phyloP scores from a whole-genome alignment of 2,329 filamentous ascomycete species.

The Colletotrichum sp. region DNA sequence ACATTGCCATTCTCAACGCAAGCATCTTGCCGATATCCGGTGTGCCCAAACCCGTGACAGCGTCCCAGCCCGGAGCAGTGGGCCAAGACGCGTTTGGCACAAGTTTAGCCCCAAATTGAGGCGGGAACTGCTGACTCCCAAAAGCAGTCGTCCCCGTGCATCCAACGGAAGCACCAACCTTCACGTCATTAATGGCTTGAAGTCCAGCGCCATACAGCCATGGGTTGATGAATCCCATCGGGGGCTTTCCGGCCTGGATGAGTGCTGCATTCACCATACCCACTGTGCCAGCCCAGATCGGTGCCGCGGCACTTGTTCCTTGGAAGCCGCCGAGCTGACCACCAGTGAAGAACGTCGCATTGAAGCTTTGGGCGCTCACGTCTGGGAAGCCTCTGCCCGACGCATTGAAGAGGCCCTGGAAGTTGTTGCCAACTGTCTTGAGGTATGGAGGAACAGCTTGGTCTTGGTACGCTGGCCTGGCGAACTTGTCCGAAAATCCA shows the following conservation, averaged over 20 bases:
- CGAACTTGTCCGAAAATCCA: slow-evolving; percentile 54
- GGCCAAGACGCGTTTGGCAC: slow-evolving; percentile 32
- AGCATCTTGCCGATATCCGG: slow-evolving; percentile 44
- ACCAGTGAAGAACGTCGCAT: slow-evolving; percentile 29
- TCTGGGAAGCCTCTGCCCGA: slow-evolving; percentile 66
- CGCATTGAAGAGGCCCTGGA: slow-evolving; percentile 49
- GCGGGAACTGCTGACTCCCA: slow-evolving; percentile 3
- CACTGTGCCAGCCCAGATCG: slow-evolving; percentile 67
- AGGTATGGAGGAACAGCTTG: slow-evolving; percentile 50
- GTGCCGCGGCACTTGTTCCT: slow-evolving; percentile 57
- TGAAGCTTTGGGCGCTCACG: slow-evolving; percentile 49
- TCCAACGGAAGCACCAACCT: slow-evolving; percentile 34
- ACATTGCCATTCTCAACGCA: slow-evolving; percentile 4
- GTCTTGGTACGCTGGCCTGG: slow-evolving; percentile 48
- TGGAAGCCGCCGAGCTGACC: slow-evolving; percentile 18
- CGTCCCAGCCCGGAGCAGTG: slow-evolving; percentile 39
- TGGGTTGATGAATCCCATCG: slow-evolving; percentile 67
- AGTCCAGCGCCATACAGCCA: slow-evolving; percentile 55
- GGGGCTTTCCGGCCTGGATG: slow-evolving; percentile 53
- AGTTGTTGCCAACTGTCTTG: slow-evolving; percentile 47
- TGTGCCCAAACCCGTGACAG: slow-evolving; percentile 47
- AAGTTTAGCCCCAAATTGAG: slow-evolving; percentile 28
- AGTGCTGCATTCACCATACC: slow-evolving; percentile 68
- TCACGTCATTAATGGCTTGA: slow-evolving; percentile 40
- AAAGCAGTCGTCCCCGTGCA: slow-evolving; percentile 32